Evolutionary conservation across 441 rosid species (phyloP).

Genomic region (Euphorbia celastroides): DNA sequence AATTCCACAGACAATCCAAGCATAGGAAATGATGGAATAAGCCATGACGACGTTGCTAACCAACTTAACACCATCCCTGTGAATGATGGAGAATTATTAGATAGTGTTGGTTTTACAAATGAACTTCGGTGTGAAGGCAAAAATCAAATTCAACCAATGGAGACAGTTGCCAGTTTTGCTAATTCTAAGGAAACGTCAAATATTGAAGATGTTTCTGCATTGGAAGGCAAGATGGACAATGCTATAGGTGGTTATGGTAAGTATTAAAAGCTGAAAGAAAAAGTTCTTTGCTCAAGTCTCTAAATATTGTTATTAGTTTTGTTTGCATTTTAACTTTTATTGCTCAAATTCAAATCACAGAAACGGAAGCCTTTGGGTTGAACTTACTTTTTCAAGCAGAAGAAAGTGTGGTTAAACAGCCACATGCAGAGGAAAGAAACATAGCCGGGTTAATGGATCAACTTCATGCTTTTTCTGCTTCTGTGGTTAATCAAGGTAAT

Average conservation of each 20-base stretch:
- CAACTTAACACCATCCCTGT: too few relatives aligned
- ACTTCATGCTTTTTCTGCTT: neutral
- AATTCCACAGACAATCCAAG: slow-evolving; percentile 9
- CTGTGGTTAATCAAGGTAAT: slow-evolving; percentile 18
- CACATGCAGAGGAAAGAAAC: neutral
- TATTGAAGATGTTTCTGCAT: neutral
- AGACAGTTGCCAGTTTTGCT: too few relatives aligned
- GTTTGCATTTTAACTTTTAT: neutral
- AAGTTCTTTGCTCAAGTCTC: neutral
- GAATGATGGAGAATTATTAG: too few relatives aligned
- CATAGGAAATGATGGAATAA: slow-evolving; percentile 8
- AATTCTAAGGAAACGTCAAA: neutral
- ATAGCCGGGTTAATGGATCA: neutral
- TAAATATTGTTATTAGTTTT: neutral
- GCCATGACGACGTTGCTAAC: neutral
- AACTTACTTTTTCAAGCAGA: slow-evolving; percentile 15
- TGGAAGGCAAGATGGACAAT: slow-evolving; percentile 8
- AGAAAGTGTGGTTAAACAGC: slow-evolving; percentile 12
- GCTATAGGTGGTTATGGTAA: slow-evolving; percentile 17
- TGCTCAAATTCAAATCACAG: slow-evolving; percentile 18
- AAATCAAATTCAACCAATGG: too few relatives aligned
- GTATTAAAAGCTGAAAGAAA: slow-evolving; percentile 5
- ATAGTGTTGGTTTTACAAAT: too few relatives aligned
- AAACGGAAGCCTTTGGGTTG: slow-evolving; percentile 15
- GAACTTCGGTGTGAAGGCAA: too few relatives aligned